These are phyloP conservation scores for Canna indica DNA, from an alignment of 176 grass and related monocot species.

Conservation along the genomic window DNA sequence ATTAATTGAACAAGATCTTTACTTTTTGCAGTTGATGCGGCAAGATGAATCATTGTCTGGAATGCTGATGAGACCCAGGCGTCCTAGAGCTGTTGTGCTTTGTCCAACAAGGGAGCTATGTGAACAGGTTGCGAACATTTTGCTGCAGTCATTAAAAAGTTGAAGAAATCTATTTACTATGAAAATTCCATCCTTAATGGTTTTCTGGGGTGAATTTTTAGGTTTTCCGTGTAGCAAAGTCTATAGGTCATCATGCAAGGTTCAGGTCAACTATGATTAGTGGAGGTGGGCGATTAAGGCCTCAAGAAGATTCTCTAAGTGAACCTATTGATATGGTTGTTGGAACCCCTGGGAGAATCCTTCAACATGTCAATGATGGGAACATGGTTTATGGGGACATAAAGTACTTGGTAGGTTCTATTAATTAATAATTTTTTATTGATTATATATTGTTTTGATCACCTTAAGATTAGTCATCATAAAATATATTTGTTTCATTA, in stretches of 20 bases:
- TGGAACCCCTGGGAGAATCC: constrained; percentile 84
- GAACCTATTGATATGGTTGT: constrained; percentile 86
- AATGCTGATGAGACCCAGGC: constrained; percentile 74
- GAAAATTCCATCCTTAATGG: constrained; percentile 9
- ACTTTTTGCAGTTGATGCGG: constrained; percentile 54
- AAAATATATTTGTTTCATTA: too few relatives aligned
- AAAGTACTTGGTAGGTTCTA: constrained; percentile 72
- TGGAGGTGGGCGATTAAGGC: constrained; percentile 70
- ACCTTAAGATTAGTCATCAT: too few relatives aligned
- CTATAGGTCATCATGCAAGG: constrained; percentile 84
- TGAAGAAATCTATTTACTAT: neutral
- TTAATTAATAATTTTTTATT: neutral
- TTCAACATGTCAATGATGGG: constrained; percentile 89
- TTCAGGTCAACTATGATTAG: constrained; percentile 89
- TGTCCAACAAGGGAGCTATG: constrained; percentile 91
- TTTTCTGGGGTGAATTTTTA: constrained; percentile 21
- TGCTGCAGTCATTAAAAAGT: neutral
- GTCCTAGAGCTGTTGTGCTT: constrained; percentile 72
- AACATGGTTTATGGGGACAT: constrained; percentile 97
- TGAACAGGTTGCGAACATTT: constrained; percentile 56
- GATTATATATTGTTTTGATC: neutral
- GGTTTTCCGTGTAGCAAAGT: constrained; percentile 89
- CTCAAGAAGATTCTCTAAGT: constrained; percentile 91
- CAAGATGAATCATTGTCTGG: constrained; percentile 60
- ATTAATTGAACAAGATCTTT: neutral